Evolutionary conservation across 2,329 filamentous ascomycete genomes (phyloP), one percentile per base, ranked within the genome.

Genomic region (Hypoxylon sp.): DNA sequence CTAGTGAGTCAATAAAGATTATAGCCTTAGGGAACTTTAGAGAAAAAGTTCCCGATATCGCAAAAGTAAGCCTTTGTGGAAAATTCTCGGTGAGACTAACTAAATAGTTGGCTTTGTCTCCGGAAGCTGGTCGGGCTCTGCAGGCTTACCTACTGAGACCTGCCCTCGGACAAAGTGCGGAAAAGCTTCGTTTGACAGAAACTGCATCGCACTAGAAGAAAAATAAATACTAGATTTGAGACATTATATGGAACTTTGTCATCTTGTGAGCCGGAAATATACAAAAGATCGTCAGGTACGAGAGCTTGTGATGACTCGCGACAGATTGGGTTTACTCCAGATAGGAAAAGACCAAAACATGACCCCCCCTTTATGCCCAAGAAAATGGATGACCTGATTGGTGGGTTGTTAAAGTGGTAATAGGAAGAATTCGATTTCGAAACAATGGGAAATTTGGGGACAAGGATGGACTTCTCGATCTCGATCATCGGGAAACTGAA

Each of bases 341-440:
- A 42, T 31, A 8, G 46, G 4, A 51, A 51, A 54, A 55, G 4
- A 3, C 13, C 26, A 14, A 31, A 59, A 46, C 51, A 5, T 29
- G 59, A 39, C 39, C 63, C 44, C 57, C 19, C 19, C n/a, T n/a
- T 47, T 66, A 53, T 22, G 22, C 13, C 29, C 3, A n/a, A 26
- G 39, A 59, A 33, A 31, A 11, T 33, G 31, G 42, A 13, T 33
- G 44, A 42, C 17, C n/a, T 62, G 59, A 54, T 44, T 54, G 35
- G 59, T 13, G 42, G 59, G n/a, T 39, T 42, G 5, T 26, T 8
- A 51, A 24, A 44, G 39, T 22, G 39, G 39, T 10, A 44, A 22
- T 31, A 46, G 37, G 22, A 29, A 61, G 51, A 70, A 70, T 70
- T 39, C 67, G 55, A 70, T 70, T 37, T 63, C 51, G 59, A 64